These are phyloP conservation scores for Ordospora colligata DNA, from an alignment of 371 early-diverging fungal species.

Conservation along the genomic window DNA sequence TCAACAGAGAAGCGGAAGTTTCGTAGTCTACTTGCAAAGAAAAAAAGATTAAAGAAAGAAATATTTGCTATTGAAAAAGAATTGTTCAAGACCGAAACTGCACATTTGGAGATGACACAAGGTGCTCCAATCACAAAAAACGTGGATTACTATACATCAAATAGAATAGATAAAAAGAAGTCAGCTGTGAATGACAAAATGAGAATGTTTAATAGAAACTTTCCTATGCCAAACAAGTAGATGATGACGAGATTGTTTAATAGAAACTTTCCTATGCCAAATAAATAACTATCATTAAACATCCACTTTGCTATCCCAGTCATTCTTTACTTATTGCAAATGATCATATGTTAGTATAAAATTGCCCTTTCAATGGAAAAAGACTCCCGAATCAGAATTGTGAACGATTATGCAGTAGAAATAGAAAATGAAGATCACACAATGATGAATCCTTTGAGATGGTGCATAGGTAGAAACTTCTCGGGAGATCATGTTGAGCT, in stretches of 20 bases:
- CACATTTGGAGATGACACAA: conserved; percentile 31
- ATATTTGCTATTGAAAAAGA: conserved; percentile 18
- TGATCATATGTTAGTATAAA: neutral
- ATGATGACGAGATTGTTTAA: conserved; percentile 14
- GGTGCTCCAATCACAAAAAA: conserved; percentile 34
- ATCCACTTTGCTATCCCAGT: neutral
- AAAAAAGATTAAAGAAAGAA: conserved; percentile 14
- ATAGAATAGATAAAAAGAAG: conserved; percentile 41
- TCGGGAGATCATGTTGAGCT: conserved; percentile 72
- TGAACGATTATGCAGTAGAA: conserved; percentile 27
- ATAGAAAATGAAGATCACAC: conserved; percentile 53
- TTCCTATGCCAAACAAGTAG: conserved; percentile 1
- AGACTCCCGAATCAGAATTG: conserved; percentile 12
- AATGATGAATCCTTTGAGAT: conserved; percentile 46
- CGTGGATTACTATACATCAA: conserved; percentile 24
- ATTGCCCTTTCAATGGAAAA: neutral
- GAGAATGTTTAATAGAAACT: conserved; percentile 23
- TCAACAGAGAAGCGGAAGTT: neutral
- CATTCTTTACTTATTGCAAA: neutral
- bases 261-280: conserved; percentile 1
- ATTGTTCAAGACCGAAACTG: conserved; percentile 39
- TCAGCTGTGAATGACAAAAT: conserved; percentile 14
- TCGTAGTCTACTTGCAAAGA: conserved; percentile 9
- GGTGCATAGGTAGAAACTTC: conserved; percentile 29
- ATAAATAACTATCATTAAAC: neutral